Percentiles rank a stretch among this genome's conserved stretches.
phyloP scores from a whole-genome alignment of 129 eudicot species.

The Chrysanthemum makinoi region DNA sequence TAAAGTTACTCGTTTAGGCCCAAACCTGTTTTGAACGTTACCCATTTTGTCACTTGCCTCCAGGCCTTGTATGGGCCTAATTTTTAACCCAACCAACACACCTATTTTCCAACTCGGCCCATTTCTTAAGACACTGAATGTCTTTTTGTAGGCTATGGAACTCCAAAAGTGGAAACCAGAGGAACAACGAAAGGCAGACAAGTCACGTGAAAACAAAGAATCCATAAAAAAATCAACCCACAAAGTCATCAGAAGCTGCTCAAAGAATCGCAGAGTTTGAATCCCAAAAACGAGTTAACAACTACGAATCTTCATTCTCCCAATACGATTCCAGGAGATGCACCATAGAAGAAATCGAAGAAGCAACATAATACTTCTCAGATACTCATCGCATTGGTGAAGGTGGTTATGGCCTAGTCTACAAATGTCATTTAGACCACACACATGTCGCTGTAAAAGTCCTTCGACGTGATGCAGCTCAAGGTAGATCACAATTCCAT shows the following conservation, averaged over 20 bases:
- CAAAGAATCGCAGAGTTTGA: slow-evolving; percentile 35
- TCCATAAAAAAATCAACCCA: slow-evolving; percentile 51
- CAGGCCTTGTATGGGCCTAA: too few species aligned
- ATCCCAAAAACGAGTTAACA: slow-evolving; percentile 50
- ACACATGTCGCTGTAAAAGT: not conserved
- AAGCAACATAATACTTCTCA: not conserved
- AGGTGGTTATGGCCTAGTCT: not conserved
- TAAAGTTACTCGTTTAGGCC: not conserved
- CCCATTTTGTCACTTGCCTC: too few species aligned
- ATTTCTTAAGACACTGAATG: not conserved
- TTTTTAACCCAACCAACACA: not conserved
- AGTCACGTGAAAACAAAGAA: slow-evolving; percentile 50
- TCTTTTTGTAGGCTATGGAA: slow-evolving; percentile 54
- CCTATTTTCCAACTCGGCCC: not conserved
- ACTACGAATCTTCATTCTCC: slow-evolving; percentile 30
- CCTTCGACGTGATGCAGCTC: slow-evolving; percentile 1
- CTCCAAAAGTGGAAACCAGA: slow-evolving; percentile 73
- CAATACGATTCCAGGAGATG: slow-evolving; percentile 48
- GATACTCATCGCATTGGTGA: not conserved
- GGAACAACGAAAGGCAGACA: slow-evolving; percentile 59
- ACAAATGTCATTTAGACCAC: slow-evolving; percentile 4
- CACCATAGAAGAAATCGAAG: slow-evolving; percentile 32
- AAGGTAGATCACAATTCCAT: not conserved
- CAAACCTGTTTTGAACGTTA: not conserved
- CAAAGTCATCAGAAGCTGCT: slow-evolving; percentile 62